phyloP scores from a whole-genome alignment of 208 protist species.

The Leishmania aethiopica region DNA sequence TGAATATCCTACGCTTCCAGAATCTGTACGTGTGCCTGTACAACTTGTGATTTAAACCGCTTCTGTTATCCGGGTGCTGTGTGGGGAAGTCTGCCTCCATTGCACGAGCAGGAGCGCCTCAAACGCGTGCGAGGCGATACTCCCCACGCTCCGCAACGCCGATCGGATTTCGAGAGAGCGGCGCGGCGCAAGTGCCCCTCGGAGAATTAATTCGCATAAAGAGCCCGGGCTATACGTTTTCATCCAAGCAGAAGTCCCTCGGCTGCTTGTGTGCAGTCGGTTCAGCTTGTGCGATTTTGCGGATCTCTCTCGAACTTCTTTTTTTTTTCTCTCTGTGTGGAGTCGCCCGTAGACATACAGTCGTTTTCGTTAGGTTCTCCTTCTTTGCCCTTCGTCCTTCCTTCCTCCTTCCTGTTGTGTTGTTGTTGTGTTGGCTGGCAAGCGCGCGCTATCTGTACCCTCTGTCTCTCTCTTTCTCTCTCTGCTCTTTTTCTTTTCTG shows the following conservation, averaged over 20 bases:
- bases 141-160: background rate
- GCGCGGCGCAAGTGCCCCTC: background rate
- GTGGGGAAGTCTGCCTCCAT: background rate
- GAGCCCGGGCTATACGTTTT: background rate
- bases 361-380: background rate
- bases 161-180: background rate
- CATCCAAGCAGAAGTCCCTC: background rate
- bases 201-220: background rate
- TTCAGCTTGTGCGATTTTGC: background rate
- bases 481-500: background rate
- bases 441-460: background rate
- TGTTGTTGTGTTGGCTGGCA: background rate
- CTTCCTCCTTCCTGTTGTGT: background rate
- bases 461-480: background rate
- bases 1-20: no score
- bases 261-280: background rate
- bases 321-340: background rate
- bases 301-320: background rate
- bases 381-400: background rate
- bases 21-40: no score
- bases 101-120: background rate
- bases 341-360: background rate
- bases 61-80: background rate
- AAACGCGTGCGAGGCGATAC: background rate
- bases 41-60: no score